phyloP scores from a whole-genome alignment of 345 rosid species.

The Murraya paniculata region DNA sequence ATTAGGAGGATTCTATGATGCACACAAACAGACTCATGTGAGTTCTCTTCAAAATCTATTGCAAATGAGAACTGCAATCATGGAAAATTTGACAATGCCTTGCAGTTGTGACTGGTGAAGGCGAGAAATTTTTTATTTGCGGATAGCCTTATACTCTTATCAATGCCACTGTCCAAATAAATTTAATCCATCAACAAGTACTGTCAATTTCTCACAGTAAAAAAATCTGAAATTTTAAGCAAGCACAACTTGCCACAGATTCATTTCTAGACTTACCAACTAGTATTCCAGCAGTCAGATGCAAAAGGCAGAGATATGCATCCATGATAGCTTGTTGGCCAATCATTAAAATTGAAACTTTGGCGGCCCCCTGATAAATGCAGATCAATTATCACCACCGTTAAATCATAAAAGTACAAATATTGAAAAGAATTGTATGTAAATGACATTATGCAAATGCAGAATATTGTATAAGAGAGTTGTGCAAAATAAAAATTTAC shows the following conservation, averaged over 20 bases:
- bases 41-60: neutral
- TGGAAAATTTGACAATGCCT: neutral
- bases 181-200: neutral
- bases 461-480: neutral
- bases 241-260: neutral
- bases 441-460: constrained; percentile 8
- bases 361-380: constrained; percentile 87
- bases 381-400: constrained; percentile 20
- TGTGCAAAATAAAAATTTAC: constrained; percentile 40
- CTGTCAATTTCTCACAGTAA: neutral
- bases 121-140: neutral
- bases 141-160: neutral
- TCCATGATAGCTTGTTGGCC: constrained; percentile 99
- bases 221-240: neutral
- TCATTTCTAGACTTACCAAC: constrained; percentile 59
- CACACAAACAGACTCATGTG: neutral
- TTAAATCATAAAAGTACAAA: constrained; percentile 10
- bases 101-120: neutral
- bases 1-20: neutral
- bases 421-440: neutral
- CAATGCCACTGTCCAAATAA: neutral
- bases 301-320: constrained; percentile 95
- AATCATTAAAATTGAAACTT: constrained; percentile 89
- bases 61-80: neutral
- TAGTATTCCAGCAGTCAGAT: constrained; percentile 92